Percentiles rank a stretch among this genome's conserved stretches.
Conservation (phyloP, 257 asterid species). For the Oldenlandia corymbosa region DNA sequence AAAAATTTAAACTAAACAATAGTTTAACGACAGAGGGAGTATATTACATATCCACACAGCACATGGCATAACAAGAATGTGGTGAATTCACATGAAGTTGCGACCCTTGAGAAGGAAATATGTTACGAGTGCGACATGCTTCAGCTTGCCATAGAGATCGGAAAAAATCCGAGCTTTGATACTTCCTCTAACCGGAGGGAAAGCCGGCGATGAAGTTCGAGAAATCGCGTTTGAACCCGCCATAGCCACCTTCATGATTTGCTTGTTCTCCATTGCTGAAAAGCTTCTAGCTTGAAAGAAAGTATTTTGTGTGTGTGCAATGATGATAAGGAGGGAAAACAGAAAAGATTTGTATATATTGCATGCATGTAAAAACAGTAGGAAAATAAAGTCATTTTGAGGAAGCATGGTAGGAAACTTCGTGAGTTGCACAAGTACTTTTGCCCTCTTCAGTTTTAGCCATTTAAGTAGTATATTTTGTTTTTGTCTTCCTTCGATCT, state of each 20-base stretch:
- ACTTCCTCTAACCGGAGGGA: conserved; percentile 4
- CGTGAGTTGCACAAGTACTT: not conserved
- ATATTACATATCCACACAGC: no score
- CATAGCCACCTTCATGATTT: not conserved
- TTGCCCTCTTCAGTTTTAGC: not conserved
- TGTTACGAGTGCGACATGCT: not conserved
- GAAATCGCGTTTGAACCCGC: not conserved
- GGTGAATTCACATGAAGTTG: not conserved
- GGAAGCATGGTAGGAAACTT: conserved; percentile 7
- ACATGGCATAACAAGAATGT: not conserved
- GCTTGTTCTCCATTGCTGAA: not conserved
- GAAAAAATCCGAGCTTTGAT: conserved; percentile 8
- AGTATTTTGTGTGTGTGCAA: not conserved
- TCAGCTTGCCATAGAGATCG: not conserved
- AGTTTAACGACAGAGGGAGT: no score
- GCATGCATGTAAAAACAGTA: conserved; percentile 5
- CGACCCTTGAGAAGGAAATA: not conserved
- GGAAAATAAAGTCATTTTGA: not conserved
- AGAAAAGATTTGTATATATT: not conserved
- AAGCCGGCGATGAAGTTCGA: not conserved
- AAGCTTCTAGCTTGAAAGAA: not conserved
- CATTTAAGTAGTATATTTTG: not conserved
- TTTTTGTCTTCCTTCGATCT: not conserved
- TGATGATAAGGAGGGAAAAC: not conserved
- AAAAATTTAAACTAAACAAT: no score